Percentiles rank a stretch among this genome's conserved stretches.
Conservation (phyloP, 2,329 filamentous ascomycete species). For the Aspergillus hortae region DNA sequence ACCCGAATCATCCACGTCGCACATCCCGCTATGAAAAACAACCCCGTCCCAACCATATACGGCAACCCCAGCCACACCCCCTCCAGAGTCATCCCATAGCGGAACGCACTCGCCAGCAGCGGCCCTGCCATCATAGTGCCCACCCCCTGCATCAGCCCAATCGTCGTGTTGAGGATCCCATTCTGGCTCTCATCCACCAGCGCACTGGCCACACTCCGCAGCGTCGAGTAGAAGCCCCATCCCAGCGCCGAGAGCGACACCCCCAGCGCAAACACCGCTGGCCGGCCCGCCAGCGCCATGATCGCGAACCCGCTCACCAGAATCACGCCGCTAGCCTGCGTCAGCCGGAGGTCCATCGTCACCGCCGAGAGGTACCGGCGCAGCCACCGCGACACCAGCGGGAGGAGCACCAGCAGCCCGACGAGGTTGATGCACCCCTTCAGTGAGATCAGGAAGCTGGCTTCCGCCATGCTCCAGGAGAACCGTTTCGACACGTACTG, state of each 20-base stretch:
- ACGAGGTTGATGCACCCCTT: slow-evolving; percentile 7
- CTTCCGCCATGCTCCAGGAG: slow-evolving; percentile 11
- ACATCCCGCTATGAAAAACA: slow-evolving; percentile 2
- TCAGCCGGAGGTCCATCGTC: slow-evolving; percentile 5
- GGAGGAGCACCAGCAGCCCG: slow-evolving; percentile 9
- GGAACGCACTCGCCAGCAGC: slow-evolving; percentile 5
- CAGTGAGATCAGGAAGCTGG: slow-evolving; percentile 9
- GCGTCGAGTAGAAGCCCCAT: slow-evolving; percentile 9
- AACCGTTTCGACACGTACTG: slow-evolving; percentile 14
- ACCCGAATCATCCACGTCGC: background rate
- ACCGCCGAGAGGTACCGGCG: slow-evolving; percentile 4
- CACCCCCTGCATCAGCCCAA: slow-evolving; percentile 8
- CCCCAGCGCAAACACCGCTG: slow-evolving; percentile 5
- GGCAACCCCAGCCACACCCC: slow-evolving; percentile 11
- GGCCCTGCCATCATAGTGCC: slow-evolving; percentile 9
- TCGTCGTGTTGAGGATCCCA: slow-evolving; percentile 12
- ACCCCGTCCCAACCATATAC: slow-evolving; percentile 5
- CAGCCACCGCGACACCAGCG: slow-evolving; percentile 3
- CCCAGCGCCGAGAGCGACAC: slow-evolving; percentile 8
- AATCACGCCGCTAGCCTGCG: slow-evolving; percentile 2
- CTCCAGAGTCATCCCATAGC: slow-evolving; percentile 4
- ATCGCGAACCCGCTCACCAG: slow-evolving; percentile 3
- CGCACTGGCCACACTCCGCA: slow-evolving; percentile 13
- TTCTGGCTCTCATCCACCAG: slow-evolving; percentile 7
- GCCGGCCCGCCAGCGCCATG: slow-evolving; percentile 9